Evolutionary conservation across 805 yeast species (phyloP).

Genomic region (Saturnispora mendoncae): DNA sequence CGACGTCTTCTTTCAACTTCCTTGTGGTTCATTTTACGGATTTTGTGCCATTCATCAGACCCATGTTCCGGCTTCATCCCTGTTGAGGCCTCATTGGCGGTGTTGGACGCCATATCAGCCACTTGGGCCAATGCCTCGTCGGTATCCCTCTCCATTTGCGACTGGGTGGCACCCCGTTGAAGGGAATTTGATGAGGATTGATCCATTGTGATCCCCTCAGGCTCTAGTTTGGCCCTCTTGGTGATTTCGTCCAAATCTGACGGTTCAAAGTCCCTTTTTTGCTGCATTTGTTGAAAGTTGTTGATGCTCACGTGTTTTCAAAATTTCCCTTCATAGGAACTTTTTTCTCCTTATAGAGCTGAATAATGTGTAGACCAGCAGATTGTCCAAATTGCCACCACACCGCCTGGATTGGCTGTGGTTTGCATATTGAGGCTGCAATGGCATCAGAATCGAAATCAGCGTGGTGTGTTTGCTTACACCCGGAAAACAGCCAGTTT

Average conservation of each 20-base stretch:
- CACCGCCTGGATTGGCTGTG: conserved; percentile 39
- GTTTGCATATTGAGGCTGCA: conserved; percentile 34
- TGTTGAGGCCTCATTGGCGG: conserved; percentile 2
- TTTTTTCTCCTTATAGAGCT: neutral
- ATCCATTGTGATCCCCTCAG: no score
- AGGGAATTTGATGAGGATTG: no score
- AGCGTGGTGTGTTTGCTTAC: conserved; percentile 32
- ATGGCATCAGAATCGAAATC: conserved; percentile 30
- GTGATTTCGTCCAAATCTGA: no score
- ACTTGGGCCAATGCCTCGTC: conserved; percentile 6
- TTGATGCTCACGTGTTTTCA: conserved; percentile 2
- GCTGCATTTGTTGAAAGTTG: neutral
- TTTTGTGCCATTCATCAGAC: conserved; percentile 74
- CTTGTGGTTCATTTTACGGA: conserved; percentile 84
- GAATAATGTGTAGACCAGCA: conserved; percentile 31
- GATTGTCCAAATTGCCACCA: conserved; percentile 27
- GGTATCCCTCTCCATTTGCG: neutral
- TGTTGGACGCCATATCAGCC: conserved; percentile 12
- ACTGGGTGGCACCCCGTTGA: no score
- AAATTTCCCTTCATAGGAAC: neutral
- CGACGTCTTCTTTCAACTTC: conserved; percentile 93
- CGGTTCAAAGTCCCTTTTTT: neutral
- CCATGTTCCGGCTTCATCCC: conserved; percentile 30
- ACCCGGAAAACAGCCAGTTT: conserved; percentile 13
- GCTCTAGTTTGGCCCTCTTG: no score